Base-by-base conservation (phyloP, 2,329 filamentous ascomycete species). In the Colletotrichum gigasporum region DNA sequence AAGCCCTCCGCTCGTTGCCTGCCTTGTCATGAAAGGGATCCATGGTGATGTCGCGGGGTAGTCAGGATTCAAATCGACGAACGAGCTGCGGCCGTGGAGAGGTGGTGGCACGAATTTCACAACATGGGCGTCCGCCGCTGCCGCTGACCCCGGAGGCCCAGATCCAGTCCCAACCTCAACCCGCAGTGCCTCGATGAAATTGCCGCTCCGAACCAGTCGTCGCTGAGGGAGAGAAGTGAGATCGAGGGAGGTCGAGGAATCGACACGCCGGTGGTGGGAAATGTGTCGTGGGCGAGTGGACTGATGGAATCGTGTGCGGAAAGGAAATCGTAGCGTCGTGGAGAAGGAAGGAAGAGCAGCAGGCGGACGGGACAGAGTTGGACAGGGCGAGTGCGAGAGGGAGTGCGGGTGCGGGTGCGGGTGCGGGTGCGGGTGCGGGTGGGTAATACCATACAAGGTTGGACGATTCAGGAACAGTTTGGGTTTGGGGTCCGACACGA, bases 1-100 rank as follows among this genome's bases (percentile, higher is more conserved):
- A 84, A 48, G 75, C 73, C 68, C 76, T 79, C 72, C 79, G 78
- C 69, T 81, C 79, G 67, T 77, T 65, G 67, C 75, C 76, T 55
- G 74, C 69, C 66, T 80, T 80, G 68, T 72, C 73, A 66, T 78
- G 70, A 65, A 74, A 71, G 50, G 73, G 72, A 70, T 78, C 78
- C 82, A 84, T 85, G 70, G 69, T 73, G 62, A 69, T 62, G 48
- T 42, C 24, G 18, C 41, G 20, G 26, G 22, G 26, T 41, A 24
- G 18, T 34, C 51, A 41, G 51, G 68, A 32, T 51, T 56, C 34
- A 34, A 44, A 57, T 54, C 48, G 44, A 54, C 47, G 34, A n/a
- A 64, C 34, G 20, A 48, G 52, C 51, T 57, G 45, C 42, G 60
- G 48, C 48, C 37, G 30, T 56, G 32, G 18, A 18, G 24, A 39